Conservation (phyloP, 2,329 filamentous ascomycete genomes). For the Alternaria metachromatica region DNA sequence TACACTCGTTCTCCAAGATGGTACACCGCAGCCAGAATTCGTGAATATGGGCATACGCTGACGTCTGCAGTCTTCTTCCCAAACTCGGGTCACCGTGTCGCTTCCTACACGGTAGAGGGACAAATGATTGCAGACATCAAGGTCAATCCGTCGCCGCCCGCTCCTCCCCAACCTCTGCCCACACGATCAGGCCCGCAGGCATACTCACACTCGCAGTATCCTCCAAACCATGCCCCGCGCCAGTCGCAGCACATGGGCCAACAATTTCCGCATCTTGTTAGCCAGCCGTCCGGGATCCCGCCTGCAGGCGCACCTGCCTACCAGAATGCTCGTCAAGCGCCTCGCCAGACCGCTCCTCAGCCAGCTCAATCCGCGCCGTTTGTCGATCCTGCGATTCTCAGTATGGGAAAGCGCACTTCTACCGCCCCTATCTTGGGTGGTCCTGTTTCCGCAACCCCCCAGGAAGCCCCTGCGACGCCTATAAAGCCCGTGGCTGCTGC, state of each 20-base stretch:
- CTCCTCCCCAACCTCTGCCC: constrained; percentile 21
- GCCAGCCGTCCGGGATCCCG: constrained; percentile 17
- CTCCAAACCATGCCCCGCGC: constrained; percentile 20
- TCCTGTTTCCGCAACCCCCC: constrained; percentile 30
- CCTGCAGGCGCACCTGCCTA: constrained; percentile 4
- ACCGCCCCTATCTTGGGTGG: constrained; percentile 26
- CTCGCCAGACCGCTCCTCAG: constrained; percentile 28
- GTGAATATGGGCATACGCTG: neutral
- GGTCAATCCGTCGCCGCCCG: constrained; percentile 50
- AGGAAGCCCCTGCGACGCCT: constrained; percentile 52
- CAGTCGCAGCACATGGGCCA: constrained; percentile 6
- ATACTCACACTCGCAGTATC: constrained; percentile 32
- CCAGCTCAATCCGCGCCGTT: constrained; percentile 56
- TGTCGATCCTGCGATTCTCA: constrained; percentile 83
- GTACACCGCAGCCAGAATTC: constrained; percentile 52
- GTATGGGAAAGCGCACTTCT: constrained; percentile 59
- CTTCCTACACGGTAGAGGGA: constrained; percentile 63
- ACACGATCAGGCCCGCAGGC: constrained; percentile 22
- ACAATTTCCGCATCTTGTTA: constrained; percentile 18
- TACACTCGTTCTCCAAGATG: constrained; percentile 72
- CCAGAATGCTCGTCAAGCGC: constrained; percentile 2
- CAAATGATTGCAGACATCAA: constrained; percentile 66
- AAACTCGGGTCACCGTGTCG: constrained; percentile 60
- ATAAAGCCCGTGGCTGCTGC: constrained; percentile 49
- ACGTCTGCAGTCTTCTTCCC: constrained; percentile 59